phyloP scores from a whole-genome alignment of 345 rosid species.

The Camelina neglecta region DNA sequence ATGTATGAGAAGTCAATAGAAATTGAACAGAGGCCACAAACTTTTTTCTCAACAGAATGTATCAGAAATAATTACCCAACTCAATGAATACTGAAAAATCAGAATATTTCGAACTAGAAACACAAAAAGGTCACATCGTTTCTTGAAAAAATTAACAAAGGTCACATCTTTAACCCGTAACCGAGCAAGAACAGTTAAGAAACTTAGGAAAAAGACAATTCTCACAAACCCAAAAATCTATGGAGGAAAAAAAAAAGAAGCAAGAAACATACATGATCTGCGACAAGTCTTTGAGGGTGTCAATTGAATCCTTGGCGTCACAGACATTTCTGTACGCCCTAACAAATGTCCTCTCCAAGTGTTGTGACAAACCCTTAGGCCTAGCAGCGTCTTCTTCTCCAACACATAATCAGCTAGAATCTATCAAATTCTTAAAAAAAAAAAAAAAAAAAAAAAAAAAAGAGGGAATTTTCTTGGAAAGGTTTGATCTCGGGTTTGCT shows the following conservation, averaged over 20 bases:
- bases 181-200: no score
- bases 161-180: no score
- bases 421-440: no score
- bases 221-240: no score
- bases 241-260: no score
- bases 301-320: conserved; percentile 54
- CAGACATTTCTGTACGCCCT: conserved; percentile 68
- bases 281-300: conserved; percentile 74
- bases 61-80: neutral
- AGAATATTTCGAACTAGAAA: neutral
- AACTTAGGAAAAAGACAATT: no score
- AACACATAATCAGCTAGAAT: conserved; percentile 52
- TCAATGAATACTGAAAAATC: neutral
- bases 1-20: neutral
- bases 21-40: neutral
- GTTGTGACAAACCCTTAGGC: conserved; percentile 79
- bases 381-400: conserved; percentile 57
- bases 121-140: neutral
- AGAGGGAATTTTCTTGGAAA: neutral
- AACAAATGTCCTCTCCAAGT: conserved; percentile 57
- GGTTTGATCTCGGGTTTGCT: no score
- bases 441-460: no score
- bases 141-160: no score
- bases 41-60: neutral
- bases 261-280: neutral